phyloP scores from a whole-genome alignment of 495 filamentous ascomycete species.

The Podospora tetraspora region DNA sequence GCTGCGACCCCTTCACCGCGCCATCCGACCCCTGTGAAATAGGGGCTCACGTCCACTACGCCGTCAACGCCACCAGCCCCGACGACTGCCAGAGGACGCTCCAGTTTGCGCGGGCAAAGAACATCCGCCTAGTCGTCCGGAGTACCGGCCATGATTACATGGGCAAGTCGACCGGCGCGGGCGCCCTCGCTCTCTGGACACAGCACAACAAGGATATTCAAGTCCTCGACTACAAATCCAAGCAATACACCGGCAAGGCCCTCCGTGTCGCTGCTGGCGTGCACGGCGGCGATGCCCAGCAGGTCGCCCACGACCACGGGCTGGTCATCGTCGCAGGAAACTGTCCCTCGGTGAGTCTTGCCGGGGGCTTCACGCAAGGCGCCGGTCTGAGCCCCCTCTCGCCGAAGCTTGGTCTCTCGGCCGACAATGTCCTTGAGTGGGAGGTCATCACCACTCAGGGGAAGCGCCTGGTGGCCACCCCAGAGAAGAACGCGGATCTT shows the following conservation, averaged over 20 bases:
- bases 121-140: constrained; percentile 39
- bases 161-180: constrained; percentile 44
- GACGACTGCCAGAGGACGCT: constrained; percentile 36
- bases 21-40: neutral
- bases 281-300: constrained; percentile 12
- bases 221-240: constrained; percentile 33
- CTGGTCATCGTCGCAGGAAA: constrained; percentile 43
- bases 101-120: constrained; percentile 35
- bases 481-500: constrained; percentile 45
- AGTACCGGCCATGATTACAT: constrained; percentile 42
- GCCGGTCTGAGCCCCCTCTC: constrained; percentile 53
- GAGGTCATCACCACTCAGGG: constrained; percentile 52
- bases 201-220: constrained; percentile 44
- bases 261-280: constrained; percentile 52
- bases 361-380: constrained; percentile 47
- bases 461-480: constrained; percentile 41
- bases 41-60: neutral
- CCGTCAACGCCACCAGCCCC: constrained; percentile 1
- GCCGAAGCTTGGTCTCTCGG: constrained; percentile 51
- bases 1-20: neutral
- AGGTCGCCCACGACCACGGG: constrained; percentile 36
- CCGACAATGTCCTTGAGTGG: constrained; percentile 54
- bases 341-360: constrained; percentile 44
- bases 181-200: constrained; percentile 43
- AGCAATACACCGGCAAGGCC: constrained; percentile 37